Evolutionary conservation across 2,329 filamentous ascomycete species (phyloP), one percentile per base, ranked within the genome.

Genomic region (Colletotrichum tabaci): DNA sequence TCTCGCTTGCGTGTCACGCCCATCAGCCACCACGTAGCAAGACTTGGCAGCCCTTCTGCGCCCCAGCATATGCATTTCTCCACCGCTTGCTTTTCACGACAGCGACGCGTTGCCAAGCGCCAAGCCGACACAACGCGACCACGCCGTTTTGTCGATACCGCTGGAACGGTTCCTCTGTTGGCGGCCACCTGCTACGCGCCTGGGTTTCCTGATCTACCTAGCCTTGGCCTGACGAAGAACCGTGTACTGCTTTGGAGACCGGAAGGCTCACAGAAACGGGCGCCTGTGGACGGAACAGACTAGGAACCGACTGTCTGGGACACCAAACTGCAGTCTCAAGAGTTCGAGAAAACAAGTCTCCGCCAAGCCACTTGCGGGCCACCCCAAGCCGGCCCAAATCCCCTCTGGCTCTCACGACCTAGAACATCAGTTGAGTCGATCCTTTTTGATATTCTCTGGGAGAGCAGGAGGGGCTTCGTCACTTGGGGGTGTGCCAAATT

Each of bases 21-120:
- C 46, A n/a, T 26, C 50, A 57, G 44, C 61, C 61, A 58, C 60
- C 18, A 23, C 26, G 44, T 23, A 35, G 44, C 49, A 55, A 57
- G 56, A 40, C 44, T 66, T 44, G 63, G 26, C 63, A 13, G n/a
- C 12, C 46, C 26, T 6, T 49, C 44, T 15, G 44, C 58, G 44
- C 57, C 30, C 15, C 15, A n/a, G 26, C 52, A 13, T 8, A 55
- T 7, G 16, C 10, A n/a, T 21, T 10, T 30, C 18, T 56, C n/a
- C 35, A 13, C 53, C 16, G 16, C 15, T 35, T 38, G 52, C 30
- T 38, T 55, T 21, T 12, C 50, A 30, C 26, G 8, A 53, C 23
- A n/a, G 26, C 4, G 52, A 40, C 18, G 52, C 30, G 35, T 21
- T 49, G 61, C 61, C 61, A 53, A 53, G 61, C 49, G 58, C 40